Evolutionary conservation across 345 rosid genomes (phyloP), one percentile per base, ranked within the genome.

Genomic region (Dimocarpus longan): DNA sequence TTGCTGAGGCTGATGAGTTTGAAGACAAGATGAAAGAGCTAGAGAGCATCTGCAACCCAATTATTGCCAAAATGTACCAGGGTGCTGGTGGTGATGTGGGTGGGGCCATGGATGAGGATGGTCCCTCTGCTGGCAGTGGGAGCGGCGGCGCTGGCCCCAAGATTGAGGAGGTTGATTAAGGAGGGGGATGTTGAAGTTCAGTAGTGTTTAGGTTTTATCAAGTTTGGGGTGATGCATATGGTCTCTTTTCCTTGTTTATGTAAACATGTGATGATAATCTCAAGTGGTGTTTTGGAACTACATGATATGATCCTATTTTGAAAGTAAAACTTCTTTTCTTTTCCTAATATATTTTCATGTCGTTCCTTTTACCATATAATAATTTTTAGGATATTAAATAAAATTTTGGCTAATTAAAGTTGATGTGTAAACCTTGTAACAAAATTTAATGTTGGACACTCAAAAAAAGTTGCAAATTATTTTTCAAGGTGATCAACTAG

Each of bases 131-230:
- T 46, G 84, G 81, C 37, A 81, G 79, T 0, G 83, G 83, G 60
- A 72, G 86, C 52, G 52, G 52, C 40, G 90, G 89, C 28, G 80
- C 91, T 42, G 91, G 90, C 64, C 94, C 90, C 65, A 89, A 87
- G 88, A 89, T 89, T 2, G 91, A 88, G 76, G 93, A 89, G 44
- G 90, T 89, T 18, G 93, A 89, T 80, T 89, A 86, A 85, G 75
- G 42, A 54, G 73, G 5, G 32, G 19, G 16, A 19, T 59, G 0
- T 66, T 19, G 46, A 75, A 16, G 63, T 21, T 54, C 12, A 6
- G 11, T 10, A 16, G 32, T 71, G 64, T 9, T 3, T 4, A 13
- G 64, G 5, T 46, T 21, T 5, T 13, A 1, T 24, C 28, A 28
- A 70, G 48, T 24, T 13, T 21, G 40, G 13, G 16, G 1, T 44